Evolutionary conservation across 495 filamentous ascomycete genomes (phyloP).

Genomic region (Penicillium desertorum): DNA sequence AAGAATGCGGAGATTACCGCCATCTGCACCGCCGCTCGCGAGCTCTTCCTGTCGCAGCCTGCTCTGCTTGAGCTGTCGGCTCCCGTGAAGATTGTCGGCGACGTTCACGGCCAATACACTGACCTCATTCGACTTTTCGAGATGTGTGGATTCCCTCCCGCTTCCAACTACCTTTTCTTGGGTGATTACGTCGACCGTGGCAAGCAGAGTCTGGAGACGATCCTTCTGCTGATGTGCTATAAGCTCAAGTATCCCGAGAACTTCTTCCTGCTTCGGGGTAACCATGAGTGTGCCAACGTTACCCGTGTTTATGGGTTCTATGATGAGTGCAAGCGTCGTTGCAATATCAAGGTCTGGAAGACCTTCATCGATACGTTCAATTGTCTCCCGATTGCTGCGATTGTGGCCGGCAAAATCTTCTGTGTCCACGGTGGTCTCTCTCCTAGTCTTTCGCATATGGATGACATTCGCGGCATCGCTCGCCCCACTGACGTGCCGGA

Average conservation of each 20-base stretch:
- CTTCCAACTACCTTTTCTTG: constrained; percentile 91
- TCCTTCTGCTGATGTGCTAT: constrained; percentile 93
- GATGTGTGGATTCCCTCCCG: constrained; percentile 97
- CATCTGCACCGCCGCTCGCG: constrained; percentile 82
- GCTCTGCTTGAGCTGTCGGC: constrained; percentile 87
- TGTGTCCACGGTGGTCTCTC: constrained; percentile 97
- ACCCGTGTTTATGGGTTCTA: constrained; percentile 99
- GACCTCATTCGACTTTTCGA: constrained; percentile 98
- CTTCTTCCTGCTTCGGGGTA: constrained; percentile 95
- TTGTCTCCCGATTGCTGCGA: constrained; percentile 89
- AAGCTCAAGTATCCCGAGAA: constrained; percentile 99
- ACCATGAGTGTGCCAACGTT: constrained; percentile 98
- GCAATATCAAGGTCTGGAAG: constrained; percentile 99
- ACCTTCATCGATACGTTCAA: constrained; percentile 99
- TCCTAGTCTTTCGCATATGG: constrained; percentile 91
- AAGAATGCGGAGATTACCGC: constrained; percentile 97
- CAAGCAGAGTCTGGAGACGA: constrained; percentile 96
- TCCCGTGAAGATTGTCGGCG: constrained; percentile 98
- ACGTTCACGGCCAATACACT: constrained; percentile 97
- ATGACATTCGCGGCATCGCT: constrained; percentile 94
- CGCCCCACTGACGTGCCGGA: constrained; percentile 97
- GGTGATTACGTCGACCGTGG: constrained; percentile 98
- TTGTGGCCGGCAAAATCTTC: constrained; percentile 98
- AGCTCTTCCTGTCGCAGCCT: constrained; percentile 88
- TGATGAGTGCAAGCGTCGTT: constrained; percentile 96